Evolutionary conservation across 1,284 basidiomycete genomes (phyloP), one percentile per base, ranked within the genome.

Genomic region (Malassezia dermatis): DNA sequence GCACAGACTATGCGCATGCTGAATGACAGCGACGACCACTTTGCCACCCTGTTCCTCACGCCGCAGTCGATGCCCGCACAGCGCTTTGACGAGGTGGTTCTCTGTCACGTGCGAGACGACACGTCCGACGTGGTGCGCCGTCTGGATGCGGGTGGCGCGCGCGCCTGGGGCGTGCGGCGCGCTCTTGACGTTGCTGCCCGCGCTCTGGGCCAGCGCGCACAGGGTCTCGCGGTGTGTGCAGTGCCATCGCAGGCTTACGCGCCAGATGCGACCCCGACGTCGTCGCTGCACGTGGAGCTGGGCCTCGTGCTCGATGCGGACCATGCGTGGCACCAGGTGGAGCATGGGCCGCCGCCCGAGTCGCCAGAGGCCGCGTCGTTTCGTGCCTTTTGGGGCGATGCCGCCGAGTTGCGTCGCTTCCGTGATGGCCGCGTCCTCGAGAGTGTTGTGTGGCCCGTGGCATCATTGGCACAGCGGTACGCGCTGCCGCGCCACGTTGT

Each of bases 391-490:
- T 99, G 94, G 94, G 93, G 91, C 1, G 79, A 83, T 46, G 88
- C 88, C 71, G 84, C 91, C 0, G 93, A 98, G 73, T 78, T 96
- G 19, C 82, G 94, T n/a, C 82, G 93, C 17, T 99, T 98, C 80
- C 91, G 95, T 75, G 91, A 98, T 68, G 93, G 93, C 0, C 81
- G 85, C 5, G 96, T 98, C 60, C 75, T 82, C 7, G 89, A 96
- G 75, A 89, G 87, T 69, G 89, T 98, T 12, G 89, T 96, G 0
- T 99, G 94, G 94, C 76, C 78, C 19, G 61, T 63, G 1, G 56
- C 60, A 12, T 58, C 53, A 6, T 58, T 61, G 8, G 60, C 60
- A 8, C 56, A 66, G 30, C 84, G 87, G 8, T 80, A 82, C 2
- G 81, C 84, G 48, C 84, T 98, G 35, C 89, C 90, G 0, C 77